phyloP scores from a whole-genome alignment of 306 rosid species.

The Biancaea sappan region DNA sequence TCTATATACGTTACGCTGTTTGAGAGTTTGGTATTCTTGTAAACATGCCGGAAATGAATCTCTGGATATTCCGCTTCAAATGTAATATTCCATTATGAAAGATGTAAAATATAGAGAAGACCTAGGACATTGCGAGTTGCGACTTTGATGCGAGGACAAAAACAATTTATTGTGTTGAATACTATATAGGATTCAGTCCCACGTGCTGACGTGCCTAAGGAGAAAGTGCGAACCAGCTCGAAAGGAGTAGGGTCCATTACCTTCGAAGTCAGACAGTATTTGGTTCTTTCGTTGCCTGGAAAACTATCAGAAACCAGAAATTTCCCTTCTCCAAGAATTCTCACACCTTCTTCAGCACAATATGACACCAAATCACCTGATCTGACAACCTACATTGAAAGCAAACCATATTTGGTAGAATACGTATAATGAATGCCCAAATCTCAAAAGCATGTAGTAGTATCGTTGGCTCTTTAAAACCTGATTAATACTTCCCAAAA shows the following conservation, averaged over 20 bases:
- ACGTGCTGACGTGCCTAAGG: neutral
- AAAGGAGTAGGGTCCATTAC: slow-evolving; percentile 34
- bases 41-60: neutral
- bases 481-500: slow-evolving; percentile 4
- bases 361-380: slow-evolving; percentile 80
- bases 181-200: neutral
- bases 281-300: slow-evolving; percentile 89
- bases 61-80: neutral
- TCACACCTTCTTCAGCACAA: slow-evolving; percentile 82
- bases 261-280: slow-evolving; percentile 90
- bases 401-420: neutral
- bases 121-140: neutral
- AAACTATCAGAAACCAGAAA: slow-evolving; percentile 81
- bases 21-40: neutral
- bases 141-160: neutral
- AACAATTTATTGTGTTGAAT: neutral
- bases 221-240: slow-evolving; percentile 2
- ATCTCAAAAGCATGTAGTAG: neutral
- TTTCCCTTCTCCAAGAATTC: slow-evolving; percentile 85
- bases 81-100: neutral
- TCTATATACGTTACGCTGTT: neutral
- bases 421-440: neutral
- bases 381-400: slow-evolving; percentile 63
- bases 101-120: neutral
- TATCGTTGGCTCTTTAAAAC: neutral